Conservation (phyloP, 2,329 filamentous ascomycete species). For the Aspergillus sp. region DNA sequence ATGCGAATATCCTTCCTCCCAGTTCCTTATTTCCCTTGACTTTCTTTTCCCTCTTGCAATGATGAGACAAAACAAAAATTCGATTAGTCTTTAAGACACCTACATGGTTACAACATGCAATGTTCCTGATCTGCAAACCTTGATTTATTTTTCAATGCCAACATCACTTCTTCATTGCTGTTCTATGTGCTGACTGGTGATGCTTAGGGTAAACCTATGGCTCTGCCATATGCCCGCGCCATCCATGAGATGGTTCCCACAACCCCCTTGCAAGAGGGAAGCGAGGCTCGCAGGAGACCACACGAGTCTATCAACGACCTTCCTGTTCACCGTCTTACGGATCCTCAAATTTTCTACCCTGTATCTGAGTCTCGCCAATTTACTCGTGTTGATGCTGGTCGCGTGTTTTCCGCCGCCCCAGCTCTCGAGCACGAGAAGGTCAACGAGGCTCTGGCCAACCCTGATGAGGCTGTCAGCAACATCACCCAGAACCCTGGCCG, state of each 20-base stretch:
- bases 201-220: slow-evolving; percentile 64
- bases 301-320: slow-evolving; percentile 64
- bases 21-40: slow-evolving; percentile 2
- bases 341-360: slow-evolving; percentile 57
- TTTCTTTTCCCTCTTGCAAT: slow-evolving; percentile 27
- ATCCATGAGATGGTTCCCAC: slow-evolving; percentile 75
- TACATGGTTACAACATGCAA: slow-evolving; percentile 60
- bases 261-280: slow-evolving; percentile 43
- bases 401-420: slow-evolving; percentile 51
- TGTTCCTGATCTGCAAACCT: slow-evolving; percentile 18
- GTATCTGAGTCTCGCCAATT: slow-evolving; percentile 60
- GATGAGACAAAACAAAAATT: slow-evolving; percentile 72
- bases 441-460: slow-evolving; percentile 23
- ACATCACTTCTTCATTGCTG: not conserved
- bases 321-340: slow-evolving; percentile 51
- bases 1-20: slow-evolving; percentile 36
- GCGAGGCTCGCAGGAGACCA: slow-evolving; percentile 31
- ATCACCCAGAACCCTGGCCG: slow-evolving; percentile 23
- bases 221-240: slow-evolving; percentile 69
- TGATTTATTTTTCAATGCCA: slow-evolving; percentile 2
- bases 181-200: slow-evolving; percentile 15
- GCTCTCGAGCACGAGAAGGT: slow-evolving; percentile 24
- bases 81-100: slow-evolving; percentile 99
- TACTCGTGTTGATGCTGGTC: slow-evolving; percentile 61
- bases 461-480: slow-evolving; percentile 25